Evolutionary conservation across 371 early-diverging fungal species (phyloP).

Genomic region (Mortierella sp.): DNA sequence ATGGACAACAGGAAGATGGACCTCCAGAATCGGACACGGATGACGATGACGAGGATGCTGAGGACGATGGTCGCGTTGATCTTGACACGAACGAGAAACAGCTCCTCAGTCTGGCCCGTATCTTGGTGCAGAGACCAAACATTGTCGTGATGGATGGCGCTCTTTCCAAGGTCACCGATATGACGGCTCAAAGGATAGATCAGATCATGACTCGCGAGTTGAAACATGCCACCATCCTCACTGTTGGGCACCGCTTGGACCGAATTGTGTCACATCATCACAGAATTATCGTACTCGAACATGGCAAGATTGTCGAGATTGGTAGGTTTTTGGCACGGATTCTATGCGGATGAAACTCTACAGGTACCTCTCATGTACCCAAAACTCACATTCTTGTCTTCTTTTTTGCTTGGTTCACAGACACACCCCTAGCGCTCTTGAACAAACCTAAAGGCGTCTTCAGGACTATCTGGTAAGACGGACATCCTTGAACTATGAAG

Average conservation of each 20-base stretch:
- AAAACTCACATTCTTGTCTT: too few relatives aligned
- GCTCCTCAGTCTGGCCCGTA: constrained; percentile 48
- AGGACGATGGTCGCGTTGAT: constrained; percentile 39
- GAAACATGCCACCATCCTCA: constrained; percentile 30
- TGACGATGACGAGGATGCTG: constrained; percentile 11
- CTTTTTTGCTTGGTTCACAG: too few relatives aligned
- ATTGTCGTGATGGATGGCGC: constrained; percentile 44
- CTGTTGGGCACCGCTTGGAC: constrained; percentile 45
- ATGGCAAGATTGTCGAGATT: constrained; percentile 43
- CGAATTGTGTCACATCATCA: constrained; percentile 40
- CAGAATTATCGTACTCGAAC: constrained; percentile 44
- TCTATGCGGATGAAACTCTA: too few relatives aligned
- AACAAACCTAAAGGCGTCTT: constrained; percentile 35
- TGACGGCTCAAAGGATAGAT: constrained; percentile 49
- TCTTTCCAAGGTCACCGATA: constrained; percentile 44
- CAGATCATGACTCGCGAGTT: constrained; percentile 46
- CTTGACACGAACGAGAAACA: constrained; percentile 51
- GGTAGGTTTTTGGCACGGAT: constrained; percentile 35
- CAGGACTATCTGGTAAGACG: constrained; percentile 33
- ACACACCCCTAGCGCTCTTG: constrained; percentile 39
- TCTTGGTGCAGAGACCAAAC: constrained; percentile 44
- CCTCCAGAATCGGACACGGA: background rate
- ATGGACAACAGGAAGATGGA: background rate
- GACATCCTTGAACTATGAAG: background rate
- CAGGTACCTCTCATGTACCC: too few relatives aligned